Conservation (phyloP, 2,329 filamentous ascomycete species). For the Coleophoma crateriformis region DNA sequence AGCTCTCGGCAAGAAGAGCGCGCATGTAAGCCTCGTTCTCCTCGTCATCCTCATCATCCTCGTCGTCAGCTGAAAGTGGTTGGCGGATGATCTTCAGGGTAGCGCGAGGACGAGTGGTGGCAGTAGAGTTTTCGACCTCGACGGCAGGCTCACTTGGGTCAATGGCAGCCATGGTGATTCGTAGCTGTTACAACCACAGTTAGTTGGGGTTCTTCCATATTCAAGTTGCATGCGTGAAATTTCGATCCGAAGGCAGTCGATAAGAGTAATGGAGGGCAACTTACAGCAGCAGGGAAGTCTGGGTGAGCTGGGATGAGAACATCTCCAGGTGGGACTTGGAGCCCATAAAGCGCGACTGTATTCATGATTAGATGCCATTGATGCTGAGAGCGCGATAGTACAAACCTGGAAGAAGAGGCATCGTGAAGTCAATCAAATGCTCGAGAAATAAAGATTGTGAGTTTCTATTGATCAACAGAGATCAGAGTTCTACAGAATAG, state of each 20-base stretch:
- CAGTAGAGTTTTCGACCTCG: constrained; percentile 55
- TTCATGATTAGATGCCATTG: constrained; percentile 26
- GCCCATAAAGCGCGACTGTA: constrained; percentile 78
- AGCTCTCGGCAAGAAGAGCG: constrained; percentile 41
- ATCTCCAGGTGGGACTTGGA: constrained; percentile 83
- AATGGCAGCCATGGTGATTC: constrained; percentile 97
- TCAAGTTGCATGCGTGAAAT: not conserved
- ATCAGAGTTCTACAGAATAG: constrained; percentile 1
- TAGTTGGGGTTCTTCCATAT: constrained; percentile 5
- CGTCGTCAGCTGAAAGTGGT: constrained; percentile 51
- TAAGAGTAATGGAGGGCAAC: constrained; percentile 28
- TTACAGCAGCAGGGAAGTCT: constrained; percentile 79
- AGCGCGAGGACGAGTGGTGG: constrained; percentile 62
- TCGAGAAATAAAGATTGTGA: constrained; percentile 7
- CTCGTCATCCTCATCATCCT: constrained; percentile 58
- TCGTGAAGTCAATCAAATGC: constrained; percentile 26
- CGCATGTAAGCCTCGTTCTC: constrained; percentile 62
- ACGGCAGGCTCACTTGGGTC: constrained; percentile 77
- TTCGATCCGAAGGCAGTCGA: not conserved
- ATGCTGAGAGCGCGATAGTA: constrained; percentile 9
- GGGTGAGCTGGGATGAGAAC: constrained; percentile 73
- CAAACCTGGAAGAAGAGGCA: constrained; percentile 47
- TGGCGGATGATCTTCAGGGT: constrained; percentile 89
- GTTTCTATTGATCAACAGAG: constrained; percentile 2
- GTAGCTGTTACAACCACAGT: constrained; percentile 56